Base-by-base conservation (phyloP, 1,284 basidiomycete species). In the Rhodotorula sp. region DNA sequence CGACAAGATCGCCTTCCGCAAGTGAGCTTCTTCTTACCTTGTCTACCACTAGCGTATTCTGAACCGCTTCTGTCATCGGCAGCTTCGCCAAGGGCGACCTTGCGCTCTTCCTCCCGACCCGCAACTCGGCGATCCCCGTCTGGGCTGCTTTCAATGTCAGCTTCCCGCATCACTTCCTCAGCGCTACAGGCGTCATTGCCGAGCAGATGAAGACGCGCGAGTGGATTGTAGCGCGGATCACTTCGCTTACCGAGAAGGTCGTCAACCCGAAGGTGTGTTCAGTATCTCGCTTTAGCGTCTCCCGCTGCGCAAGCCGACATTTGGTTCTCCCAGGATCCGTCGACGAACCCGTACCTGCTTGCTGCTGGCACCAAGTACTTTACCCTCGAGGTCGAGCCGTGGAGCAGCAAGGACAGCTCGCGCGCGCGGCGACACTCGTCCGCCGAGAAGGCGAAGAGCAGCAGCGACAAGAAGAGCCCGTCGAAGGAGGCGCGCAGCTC, bases 101-200 rank as follows among this genome's bases (percentile, higher is more conserved):
- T 63, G 94, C 94, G 0, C 85, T 99, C 50, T 99, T 99, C 82
- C 84, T 99, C 45, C 96, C 96, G 1, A 98, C 97, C 0, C 86
- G 95, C 61, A 97, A 97, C 81, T 92, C 93, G 25, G 87, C 92
- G 2, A 89, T 90, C 53, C 93, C 93, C 80, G 91, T 92, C 1
- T 97, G 93, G 93, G 94, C 94, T n/a, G 94, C 93, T 23, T 97
- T 97, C 83, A 97, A 97, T 82, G 90, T 76, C 61, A 78, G 91
- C 10, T 95, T 93, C 81, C 96, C 96, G 49, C 96, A 98, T 83
- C 96, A 96, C 82, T 99, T 99, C 84, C 87, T 99, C 57, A 88
- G 93, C 79, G 90, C 92, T 10, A 90, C 88, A 1, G 91, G 90
- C 1, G 87, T 89, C 75, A 85, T 98, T 53, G 90, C 89, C 16